Evolutionary conservation across 2,329 filamentous ascomycete genomes (phyloP), one percentile per base, ranked within the genome.

Genomic region (Diaporthe vexans): DNA sequence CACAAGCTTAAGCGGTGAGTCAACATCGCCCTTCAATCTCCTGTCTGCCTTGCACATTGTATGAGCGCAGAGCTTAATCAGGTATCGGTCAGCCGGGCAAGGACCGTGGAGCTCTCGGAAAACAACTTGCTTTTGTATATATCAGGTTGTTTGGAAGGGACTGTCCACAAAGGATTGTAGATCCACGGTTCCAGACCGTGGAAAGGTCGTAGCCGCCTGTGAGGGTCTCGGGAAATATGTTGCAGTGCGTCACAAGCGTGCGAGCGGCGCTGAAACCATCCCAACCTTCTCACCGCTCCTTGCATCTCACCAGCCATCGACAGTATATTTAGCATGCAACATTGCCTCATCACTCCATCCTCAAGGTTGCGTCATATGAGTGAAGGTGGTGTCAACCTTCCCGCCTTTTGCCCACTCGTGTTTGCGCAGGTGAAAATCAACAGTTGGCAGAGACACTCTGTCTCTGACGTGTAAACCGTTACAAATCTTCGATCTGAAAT

Each of bases 191-290:
- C 63, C 33, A 67, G 46, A 67, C 46, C 33, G 13, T 24, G 9
- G 17, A 6, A 8, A 11, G 15, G 46, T 67, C 8, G 33, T 52
- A 52, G 63, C 21, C n/a, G 63, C 33, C 33, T 13, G 13, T 21
- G 9, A 52, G 21, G n/a, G 63, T 52, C 63, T 35, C 46, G 63
- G 63, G 29, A 67, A 40, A 67, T 21, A 37, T 51, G 63, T 67
- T 52, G 63, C 46, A 67, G 63, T 67, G 63, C 63, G 29, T 33
- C 63, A 52, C 40, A 67, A 67, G 63, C 63, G 63, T 43, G n/a
- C 21, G 40, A 52, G 26, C 46, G 63, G 63, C 46, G 21, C 17
- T 37, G 63, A 9, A 67, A 48, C 63, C 63, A 52, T 43, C 48
- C 21, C 21, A 26, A 52, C 19, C 21, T 26, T 52, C 63, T 67